Conservation (phyloP, 1,284 basidiomycete genomes). For the Naganishia albida region DNA sequence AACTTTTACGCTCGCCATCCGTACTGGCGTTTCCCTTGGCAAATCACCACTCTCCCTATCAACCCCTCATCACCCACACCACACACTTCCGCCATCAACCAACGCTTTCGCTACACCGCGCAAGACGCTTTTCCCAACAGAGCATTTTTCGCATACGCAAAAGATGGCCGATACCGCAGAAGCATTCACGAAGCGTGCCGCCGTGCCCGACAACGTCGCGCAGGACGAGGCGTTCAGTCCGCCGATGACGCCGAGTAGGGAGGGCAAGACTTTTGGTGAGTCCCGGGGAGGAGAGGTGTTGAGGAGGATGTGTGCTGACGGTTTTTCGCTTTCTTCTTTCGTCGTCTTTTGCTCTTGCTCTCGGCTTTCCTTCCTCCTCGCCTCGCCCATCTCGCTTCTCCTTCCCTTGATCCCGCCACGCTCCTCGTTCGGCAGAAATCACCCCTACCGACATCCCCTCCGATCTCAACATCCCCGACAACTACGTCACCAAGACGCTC, state of each 20-base stretch:
- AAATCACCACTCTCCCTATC: no score
- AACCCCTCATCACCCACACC: no score
- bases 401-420: background rate
- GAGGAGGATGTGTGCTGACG: no score
- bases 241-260: slow-evolving; percentile 38
- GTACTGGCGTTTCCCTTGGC: no score
- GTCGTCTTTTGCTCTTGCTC: slow-evolving; percentile 4
- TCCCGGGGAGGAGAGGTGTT: slow-evolving; percentile 8
- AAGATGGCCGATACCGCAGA: slow-evolving; percentile 25
- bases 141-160: background rate
- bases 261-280: slow-evolving; percentile 18
- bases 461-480: slow-evolving; percentile 76
- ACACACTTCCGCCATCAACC: no score
- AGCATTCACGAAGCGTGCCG: slow-evolving; percentile 13
- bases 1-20: no score
- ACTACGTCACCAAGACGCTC: slow-evolving; percentile 84
- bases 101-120: no score
- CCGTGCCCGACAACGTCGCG: slow-evolving; percentile 34
- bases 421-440: background rate
- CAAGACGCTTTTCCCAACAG: no score
- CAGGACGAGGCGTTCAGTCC: slow-evolving; percentile 40
- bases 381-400: slow-evolving; percentile 4
- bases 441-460: slow-evolving; percentile 53
- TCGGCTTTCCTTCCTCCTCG: slow-evolving; percentile 37
- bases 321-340: no score